Base-by-base conservation (phyloP, 768 basidiomycete genomes). In the Punctularia strigosozonata region DNA sequence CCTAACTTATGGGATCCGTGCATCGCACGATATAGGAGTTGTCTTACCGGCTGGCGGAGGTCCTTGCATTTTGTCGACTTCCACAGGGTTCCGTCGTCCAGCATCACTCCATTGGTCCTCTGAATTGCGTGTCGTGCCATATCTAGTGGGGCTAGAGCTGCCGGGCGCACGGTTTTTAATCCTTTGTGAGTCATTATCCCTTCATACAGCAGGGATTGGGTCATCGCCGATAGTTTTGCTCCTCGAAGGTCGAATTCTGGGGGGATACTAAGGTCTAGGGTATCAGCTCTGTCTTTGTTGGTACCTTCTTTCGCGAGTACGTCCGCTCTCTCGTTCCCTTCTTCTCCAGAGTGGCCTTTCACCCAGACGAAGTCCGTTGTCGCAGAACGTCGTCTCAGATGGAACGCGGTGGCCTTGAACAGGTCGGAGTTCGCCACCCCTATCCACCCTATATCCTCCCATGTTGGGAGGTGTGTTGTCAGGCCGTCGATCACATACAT, bases 371-470 rank as follows among this genome's bases (percentile, higher is more conserved):
- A 34, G 10, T 30, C 8, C 1, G 50, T 57, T 3, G 12, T 13
- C 3, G 46, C 49, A 8, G 37, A 32, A 19, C 48, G 25, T 13
- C 26, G 17, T 30, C 50, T 23, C 8, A 59, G 41, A 0, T 36
- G 33, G 3, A 43, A 43, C 0, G 43, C 36, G 1, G 46, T 35
- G 0, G 42, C 40, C 14, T 34, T 6, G 21, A 49, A 43, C 1
- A 56, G 8, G 0, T 40, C 7, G 0, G 8, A 34, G 28, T 63
- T 60, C 2, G 25, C 14, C 0, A 47, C 33, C 0, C 28, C 36
- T 0, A 54, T 50, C 48, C 46, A 65, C 0, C 61, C 59, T 0
- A 12, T 8, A 26, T 62, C 48, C 28, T 63, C 58, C 46, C 51
- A 49, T 1, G 34, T 32, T 0, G 21, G 5, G 0, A 47, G 31